These are phyloP conservation scores for Skeletonema tropicum DNA, from an alignment of 108 stramenopile genomes.

Conservation along the genomic window DNA sequence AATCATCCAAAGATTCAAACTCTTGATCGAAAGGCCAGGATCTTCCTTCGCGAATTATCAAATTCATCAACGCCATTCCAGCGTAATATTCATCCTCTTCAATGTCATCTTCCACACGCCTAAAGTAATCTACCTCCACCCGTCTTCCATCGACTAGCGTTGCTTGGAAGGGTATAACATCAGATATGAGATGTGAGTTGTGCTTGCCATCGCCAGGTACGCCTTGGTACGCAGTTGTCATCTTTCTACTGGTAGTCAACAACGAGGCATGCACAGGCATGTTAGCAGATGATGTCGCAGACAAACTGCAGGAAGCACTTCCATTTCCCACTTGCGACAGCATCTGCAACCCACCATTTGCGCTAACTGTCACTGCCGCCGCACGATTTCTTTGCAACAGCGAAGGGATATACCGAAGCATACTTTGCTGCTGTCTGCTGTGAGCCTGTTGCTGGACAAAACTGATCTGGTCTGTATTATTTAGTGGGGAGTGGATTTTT, in stretches of 20 bases:
- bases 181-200: slow-evolving; percentile 38
- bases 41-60: slow-evolving; percentile 58
- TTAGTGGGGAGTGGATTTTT: no score
- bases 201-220: slow-evolving; percentile 49
- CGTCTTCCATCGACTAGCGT: slow-evolving; percentile 39
- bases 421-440: background rate
- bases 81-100: slow-evolving; percentile 53
- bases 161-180: slow-evolving; percentile 40
- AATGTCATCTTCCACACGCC: slow-evolving; percentile 22
- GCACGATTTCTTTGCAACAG: background rate
- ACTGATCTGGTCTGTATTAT: no score
- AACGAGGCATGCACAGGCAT: background rate
- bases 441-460: no score
- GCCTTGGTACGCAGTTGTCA: slow-evolving; percentile 61
- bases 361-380: background rate
- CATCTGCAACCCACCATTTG: background rate
- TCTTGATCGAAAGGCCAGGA: slow-evolving; percentile 63
- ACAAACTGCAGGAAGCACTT: background rate
- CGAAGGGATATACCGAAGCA: slow-evolving; percentile 1
- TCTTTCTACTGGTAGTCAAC: background rate
- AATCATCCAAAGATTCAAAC: slow-evolving; percentile 49
- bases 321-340: background rate
- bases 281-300: background rate
- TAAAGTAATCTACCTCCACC: slow-evolving; percentile 51
- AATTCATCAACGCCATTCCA: slow-evolving; percentile 64